Percentiles rank a stretch among this genome's conserved stretches.
phyloP scores from a whole-genome alignment of 768 basidiomycete genomes.

The Termitomyces eurrhizus region DNA sequence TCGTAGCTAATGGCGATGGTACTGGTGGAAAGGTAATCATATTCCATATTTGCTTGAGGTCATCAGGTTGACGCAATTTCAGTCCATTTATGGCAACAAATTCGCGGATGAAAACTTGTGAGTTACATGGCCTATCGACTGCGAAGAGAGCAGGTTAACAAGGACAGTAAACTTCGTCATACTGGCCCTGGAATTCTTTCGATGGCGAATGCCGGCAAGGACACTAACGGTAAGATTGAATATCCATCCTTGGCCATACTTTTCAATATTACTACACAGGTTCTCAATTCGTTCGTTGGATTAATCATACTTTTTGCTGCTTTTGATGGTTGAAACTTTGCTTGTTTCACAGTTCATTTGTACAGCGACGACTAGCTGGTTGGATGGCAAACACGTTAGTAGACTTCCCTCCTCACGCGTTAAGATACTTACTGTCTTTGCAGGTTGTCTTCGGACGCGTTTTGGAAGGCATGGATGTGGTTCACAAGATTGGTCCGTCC shows the following conservation, averaged over 20 bases:
- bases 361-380: constrained; percentile 82
- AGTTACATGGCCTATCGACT: constrained; percentile 19
- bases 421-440: neutral
- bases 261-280: constrained; percentile 36
- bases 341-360: constrained; percentile 75
- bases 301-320: neutral
- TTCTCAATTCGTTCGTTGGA: constrained; percentile 76
- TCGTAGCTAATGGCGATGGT: constrained; percentile 74
- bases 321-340: neutral
- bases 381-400: constrained; percentile 85
- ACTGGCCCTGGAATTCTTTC: constrained; percentile 83
- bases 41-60: neutral
- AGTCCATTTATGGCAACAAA: constrained; percentile 88
- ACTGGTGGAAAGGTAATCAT: constrained; percentile 79
- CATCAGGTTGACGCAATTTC: neutral
- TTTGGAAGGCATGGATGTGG: constrained; percentile 88
- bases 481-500: constrained; percentile 69
- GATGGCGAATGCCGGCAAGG: constrained; percentile 92
- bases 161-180: constrained; percentile 87
- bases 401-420: neutral
- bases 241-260: constrained; percentile 2
- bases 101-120: constrained; percentile 98
- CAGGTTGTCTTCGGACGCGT: constrained; percentile 94
- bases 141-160: constrained; percentile 1
- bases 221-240: constrained; percentile 74